Evolutionary conservation across 352 stramenopile genomes (phyloP).

Genomic region (Phytophthora sojae): DNA sequence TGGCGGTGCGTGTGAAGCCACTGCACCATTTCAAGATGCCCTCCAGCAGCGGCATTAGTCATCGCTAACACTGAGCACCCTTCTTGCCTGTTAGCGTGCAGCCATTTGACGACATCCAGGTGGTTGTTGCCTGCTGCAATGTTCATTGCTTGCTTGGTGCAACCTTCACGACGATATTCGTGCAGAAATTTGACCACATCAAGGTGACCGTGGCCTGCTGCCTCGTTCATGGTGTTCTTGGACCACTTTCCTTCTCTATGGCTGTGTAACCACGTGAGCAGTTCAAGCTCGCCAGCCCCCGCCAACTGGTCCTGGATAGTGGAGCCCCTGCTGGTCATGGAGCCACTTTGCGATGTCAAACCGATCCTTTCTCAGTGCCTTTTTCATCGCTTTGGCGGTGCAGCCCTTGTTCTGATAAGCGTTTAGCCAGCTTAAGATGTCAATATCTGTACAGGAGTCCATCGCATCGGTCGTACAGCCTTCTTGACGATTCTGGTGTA

Average conservation of each 20-base stretch:
- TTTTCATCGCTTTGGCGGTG: not conserved
- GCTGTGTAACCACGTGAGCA: not conserved
- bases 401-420: not conserved
- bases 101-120: conserved; percentile 10
- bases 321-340: not conserved
- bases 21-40: conserved; percentile 12
- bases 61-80: conserved; percentile 8
- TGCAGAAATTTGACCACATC: conserved; percentile 16
- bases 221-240: not conserved
- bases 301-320: not conserved
- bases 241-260: not conserved
- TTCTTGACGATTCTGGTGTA: not conserved
- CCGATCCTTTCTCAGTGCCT: not conserved
- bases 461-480: not conserved
- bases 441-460: not conserved
- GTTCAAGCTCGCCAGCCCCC: not conserved
- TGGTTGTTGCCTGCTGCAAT: conserved; percentile 11
- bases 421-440: not conserved
- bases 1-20: conserved; percentile 7
- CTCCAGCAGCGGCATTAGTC: not conserved
- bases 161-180: conserved; percentile 18
- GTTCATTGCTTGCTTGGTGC: conserved; percentile 20
- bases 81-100: conserved; percentile 5
- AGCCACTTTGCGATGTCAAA: not conserved
- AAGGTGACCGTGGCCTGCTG: not conserved